Evolutionary conservation across 2,329 filamentous ascomycete genomes (phyloP), one percentile per base, ranked within the genome.

Genomic region (Graphiopsis chlorocephala): DNA sequence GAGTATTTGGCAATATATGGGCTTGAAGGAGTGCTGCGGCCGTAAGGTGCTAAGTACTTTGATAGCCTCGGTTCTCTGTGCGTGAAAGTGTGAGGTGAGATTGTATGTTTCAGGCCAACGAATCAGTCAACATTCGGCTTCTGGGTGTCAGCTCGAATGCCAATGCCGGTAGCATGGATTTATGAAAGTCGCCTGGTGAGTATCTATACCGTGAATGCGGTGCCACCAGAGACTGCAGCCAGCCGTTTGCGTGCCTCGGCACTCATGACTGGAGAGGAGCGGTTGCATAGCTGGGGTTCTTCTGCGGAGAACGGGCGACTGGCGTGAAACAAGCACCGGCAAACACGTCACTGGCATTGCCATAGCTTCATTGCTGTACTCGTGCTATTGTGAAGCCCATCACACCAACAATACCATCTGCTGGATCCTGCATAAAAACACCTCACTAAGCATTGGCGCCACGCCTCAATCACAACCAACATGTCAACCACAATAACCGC

Each of bases 401-500:
- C 53, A 35, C n/a, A 56, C 25, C 8, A 35, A 25, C 53, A 31
- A 20, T 23, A 25, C 29, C 29, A 56, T 33, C 53, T 56, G 20
- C 55, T 25, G 28, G 3, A 17, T 15, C 26, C 45, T 25, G 57
- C 38, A 52, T 35, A 14, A 7, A 52, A 23, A 12, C 57, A 14
- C 33, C 26, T 20, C 57, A 60, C 53, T 35, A 28, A 61, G 58
- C 58, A 61, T 61, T 61, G 58, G 57, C 57, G 57, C 33, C 56
- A 48, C 56, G 26, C 26, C 31, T 35, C 58, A 45, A 33, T 48
- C 5, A 23, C 57, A 62, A 15, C 23, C 68, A 74, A 20, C 10
- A 78, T 78, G 75, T 71, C 74, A 15, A 65, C 71, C 72, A 87
- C 88, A 74, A 83, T 97, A 74, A 88, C 91, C 64, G 81, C 90